A percentile compares a stretch with the other conserved stretches of the same genome.
phyloP scores from a whole-genome alignment of 164 flowering plant genomes.

The Aristolochia fimbriata region DNA sequence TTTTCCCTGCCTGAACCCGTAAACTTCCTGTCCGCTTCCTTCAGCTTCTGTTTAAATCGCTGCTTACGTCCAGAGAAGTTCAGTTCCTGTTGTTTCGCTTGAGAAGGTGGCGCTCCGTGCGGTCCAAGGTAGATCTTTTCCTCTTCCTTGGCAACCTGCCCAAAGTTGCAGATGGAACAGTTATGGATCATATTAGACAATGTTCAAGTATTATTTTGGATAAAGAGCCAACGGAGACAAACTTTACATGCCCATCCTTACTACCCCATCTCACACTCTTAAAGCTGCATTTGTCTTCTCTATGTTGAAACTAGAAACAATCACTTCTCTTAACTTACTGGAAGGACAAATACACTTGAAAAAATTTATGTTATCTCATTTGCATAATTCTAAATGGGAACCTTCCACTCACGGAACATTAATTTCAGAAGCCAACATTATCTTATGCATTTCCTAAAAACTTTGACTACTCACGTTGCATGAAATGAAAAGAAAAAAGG shows the following conservation, averaged over 20 bases:
- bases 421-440: too few relatives aligned
- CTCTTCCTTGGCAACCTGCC: slow-evolving; percentile 50
- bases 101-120: slow-evolving; percentile 89
- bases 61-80: slow-evolving; percentile 56
- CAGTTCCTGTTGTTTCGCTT: slow-evolving; percentile 52
- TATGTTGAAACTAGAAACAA: neutral
- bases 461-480: too few relatives aligned
- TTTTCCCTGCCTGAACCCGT: slow-evolving; percentile 67
- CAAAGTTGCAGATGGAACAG: neutral
- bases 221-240: neutral
- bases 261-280: neutral
- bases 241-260: neutral
- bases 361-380: too few relatives aligned
- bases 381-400: too few relatives aligned
- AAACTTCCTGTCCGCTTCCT: slow-evolving; percentile 67
- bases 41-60: slow-evolving; percentile 72
- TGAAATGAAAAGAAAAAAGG: too few relatives aligned
- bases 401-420: too few relatives aligned
- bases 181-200: neutral
- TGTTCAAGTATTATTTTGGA: neutral
- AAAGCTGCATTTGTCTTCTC: neutral
- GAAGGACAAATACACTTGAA: too few relatives aligned
- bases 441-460: too few relatives aligned
- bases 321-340: neutral
- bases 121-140: slow-evolving; percentile 80